Base-by-base conservation (phyloP, 1,284 basidiomycete genomes). In the Wallemia mellicola region DNA sequence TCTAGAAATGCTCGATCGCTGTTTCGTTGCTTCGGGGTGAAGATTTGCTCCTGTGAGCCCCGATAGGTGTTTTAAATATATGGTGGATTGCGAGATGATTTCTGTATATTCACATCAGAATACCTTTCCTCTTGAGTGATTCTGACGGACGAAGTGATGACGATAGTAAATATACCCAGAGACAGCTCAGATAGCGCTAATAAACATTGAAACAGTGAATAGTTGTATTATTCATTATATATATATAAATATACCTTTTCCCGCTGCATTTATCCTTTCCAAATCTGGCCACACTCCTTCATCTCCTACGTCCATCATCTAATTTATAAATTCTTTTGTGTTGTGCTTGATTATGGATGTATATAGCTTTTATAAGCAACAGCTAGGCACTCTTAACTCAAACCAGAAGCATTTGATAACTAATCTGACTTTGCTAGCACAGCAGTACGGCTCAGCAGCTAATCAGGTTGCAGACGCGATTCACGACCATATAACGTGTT, bases 331-430 rank as follows among this genome's bases (percentile, higher is more conserved):
- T 48, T 48, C 5, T 15, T 48, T 48, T 48, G 38, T 48, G 38
- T 48, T 30, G 28, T 30, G 28, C 28, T 30, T 30, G 17, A 30
- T 15, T 5, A 48, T 48, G 38, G 38, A 48, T n/a, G 38, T 48
- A 11, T 48, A 48, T n/a, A 48, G 9, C 85, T 82, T 86, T 70
- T 88, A 83, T 71, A 71, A 77, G 63, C 71, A 74, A 58, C 82
- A 86, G 61, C 79, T 96, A 61, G 75, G 79, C 66, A 79, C 83
- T 64, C 80, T 98, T 63, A 89, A 82, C 54, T 81, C 92, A 75
- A 99, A 98, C 72, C 94, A 89, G 64, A 83, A 91, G 68, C 86
- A 88, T 17, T 82, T 95, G 64, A 99, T 99, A 66, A 89, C 92
- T 71, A 79, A 79, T 63, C 73, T 98, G n/a, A 96, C 92, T 27